Conservation (phyloP, 176 grass and related monocot genomes). For the Hordeum vulgare region MorexV3_pseudomolecules_assembly NC_058523.1:367400435-367400934, state of each 20-base stretch:
- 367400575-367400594: slow-evolving; percentile 52
- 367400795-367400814: not conserved
- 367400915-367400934: not conserved
- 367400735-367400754: not conserved
- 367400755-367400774: not conserved
- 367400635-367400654: slow-evolving; percentile 66
- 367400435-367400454: slow-evolving; percentile 74
- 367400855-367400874: not conserved
- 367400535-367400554: slow-evolving; percentile 66
- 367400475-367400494: slow-evolving; percentile 51
- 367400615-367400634: slow-evolving; percentile 51
- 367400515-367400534: slow-evolving; percentile 53
- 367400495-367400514: slow-evolving; percentile 46
- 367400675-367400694: slow-evolving; percentile 94
- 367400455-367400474: slow-evolving; percentile 64
- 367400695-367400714: slow-evolving; percentile 18
- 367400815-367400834: not conserved
- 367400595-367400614: slow-evolving; percentile 46
- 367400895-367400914: not conserved
- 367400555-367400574: slow-evolving; percentile 78
- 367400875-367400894: not conserved
- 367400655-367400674: slow-evolving; percentile 66
- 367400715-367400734: slow-evolving; percentile 8
- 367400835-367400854: not conserved
- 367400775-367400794: not conserved